Evolutionary conservation across 2,329 filamentous ascomycete genomes (phyloP).

Genomic region (Cryphonectria japonica): DNA sequence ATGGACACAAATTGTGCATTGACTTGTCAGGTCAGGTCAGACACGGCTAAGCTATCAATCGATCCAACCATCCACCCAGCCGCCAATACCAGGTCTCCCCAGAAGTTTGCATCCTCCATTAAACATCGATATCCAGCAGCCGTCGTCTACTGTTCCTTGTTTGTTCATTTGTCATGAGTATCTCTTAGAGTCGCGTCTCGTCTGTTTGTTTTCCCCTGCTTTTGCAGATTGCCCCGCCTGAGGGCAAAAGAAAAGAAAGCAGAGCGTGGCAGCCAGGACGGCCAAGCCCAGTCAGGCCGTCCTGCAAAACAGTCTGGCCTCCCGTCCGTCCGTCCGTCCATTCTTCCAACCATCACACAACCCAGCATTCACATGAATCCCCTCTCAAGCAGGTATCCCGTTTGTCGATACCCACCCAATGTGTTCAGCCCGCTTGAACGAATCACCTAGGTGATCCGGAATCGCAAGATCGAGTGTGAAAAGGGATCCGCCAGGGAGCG

Average conservation of each 20-base stretch:
- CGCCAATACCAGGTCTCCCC: background rate
- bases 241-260: background rate
- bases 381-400: background rate
- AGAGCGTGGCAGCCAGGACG: background rate
- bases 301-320: background rate
- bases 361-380: background rate
- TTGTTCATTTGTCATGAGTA: background rate
- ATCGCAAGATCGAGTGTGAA: background rate
- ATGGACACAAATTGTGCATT: background rate
- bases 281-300: background rate
- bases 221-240: background rate
- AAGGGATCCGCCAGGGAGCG: background rate
- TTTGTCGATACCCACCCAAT: background rate
- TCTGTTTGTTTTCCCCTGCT: background rate
- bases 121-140: background rate
- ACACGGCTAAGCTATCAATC: slow-evolving; percentile 1
- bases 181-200: background rate
- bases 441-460: background rate
- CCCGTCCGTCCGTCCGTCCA: background rate
- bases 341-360: background rate
- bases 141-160: background rate
- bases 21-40: background rate
- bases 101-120: background rate
- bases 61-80: background rate
- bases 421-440: background rate